Evolutionary conservation across 257 asterid species (phyloP).

Genomic region (Scutellaria galericulata): DNA sequence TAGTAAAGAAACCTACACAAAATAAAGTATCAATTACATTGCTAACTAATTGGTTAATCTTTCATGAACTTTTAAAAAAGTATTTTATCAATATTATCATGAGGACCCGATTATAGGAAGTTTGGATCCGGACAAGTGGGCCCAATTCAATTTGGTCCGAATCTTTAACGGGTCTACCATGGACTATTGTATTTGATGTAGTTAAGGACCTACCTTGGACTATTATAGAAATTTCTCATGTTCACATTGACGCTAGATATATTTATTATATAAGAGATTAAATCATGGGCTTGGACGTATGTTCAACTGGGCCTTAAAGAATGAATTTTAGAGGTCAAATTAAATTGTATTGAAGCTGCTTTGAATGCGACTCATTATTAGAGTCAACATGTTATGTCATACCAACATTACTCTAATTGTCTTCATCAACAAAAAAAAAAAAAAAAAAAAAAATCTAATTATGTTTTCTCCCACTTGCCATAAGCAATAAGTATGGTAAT

Average conservation of each 20-base stretch:
- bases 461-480: too few relatives aligned
- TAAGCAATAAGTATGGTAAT: too few relatives aligned
- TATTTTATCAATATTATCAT: background rate
- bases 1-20: too few relatives aligned
- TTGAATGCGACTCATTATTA: background rate
- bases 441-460: too few relatives aligned
- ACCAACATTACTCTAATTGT: background rate
- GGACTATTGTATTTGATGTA: constrained; percentile 1
- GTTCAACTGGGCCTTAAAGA: background rate
- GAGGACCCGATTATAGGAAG: background rate
- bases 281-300: background rate
- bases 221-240: background rate
- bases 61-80: background rate
- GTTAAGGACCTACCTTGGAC: background rate
- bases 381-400: constrained; percentile 2
- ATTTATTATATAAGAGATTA: background rate
- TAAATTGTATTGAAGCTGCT: background rate
- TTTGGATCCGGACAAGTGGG: background rate
- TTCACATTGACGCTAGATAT: background rate
- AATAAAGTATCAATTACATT: background rate
- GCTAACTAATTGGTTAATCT: background rate
- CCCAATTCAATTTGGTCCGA: background rate
- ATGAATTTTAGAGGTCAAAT: background rate
- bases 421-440: too few relatives aligned
- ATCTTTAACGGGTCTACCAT: background rate